These are phyloP conservation scores for Vicia sativa DNA, from an alignment of 306 rosid species.

Conservation along the genomic window DNA sequence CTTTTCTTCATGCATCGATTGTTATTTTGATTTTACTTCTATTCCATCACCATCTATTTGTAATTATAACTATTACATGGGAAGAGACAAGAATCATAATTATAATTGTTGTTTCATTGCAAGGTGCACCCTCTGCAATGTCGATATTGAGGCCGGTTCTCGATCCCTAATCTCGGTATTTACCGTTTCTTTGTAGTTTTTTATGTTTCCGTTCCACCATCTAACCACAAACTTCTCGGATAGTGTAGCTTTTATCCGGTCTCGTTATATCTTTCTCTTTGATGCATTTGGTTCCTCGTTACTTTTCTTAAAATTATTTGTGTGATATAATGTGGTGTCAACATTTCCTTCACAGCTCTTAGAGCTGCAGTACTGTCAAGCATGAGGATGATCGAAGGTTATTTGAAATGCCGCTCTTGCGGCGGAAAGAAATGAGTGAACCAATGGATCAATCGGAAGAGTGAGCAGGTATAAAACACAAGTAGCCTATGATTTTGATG, in stretches of 20 bases:
- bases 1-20: constrained; percentile 18
- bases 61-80: constrained; percentile 43
- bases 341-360: constrained; percentile 63
- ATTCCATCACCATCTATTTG: constrained; percentile 37
- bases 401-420: constrained; percentile 85
- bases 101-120: constrained; percentile 59
- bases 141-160: constrained; percentile 74
- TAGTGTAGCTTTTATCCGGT: constrained; percentile 19
- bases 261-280: constrained; percentile 18
- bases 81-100: constrained; percentile 52
- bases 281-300: constrained; percentile 25
- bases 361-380: constrained; percentile 96
- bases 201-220: constrained; percentile 35
- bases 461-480: constrained; percentile 59
- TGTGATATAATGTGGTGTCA: constrained; percentile 27
- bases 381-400: constrained; percentile 89
- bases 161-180: constrained; percentile 84
- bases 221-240: constrained; percentile 6
- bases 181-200: constrained; percentile 29
- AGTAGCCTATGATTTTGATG: constrained; percentile 31
- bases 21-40: constrained; percentile 39
- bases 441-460: constrained; percentile 81
- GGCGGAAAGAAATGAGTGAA: constrained; percentile 89
- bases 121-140: constrained; percentile 84
- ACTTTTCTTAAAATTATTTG: constrained; percentile 1